Base-by-base conservation (phyloP, 2,329 filamentous ascomycete genomes). In the Sarocladium oryzae region DNA sequence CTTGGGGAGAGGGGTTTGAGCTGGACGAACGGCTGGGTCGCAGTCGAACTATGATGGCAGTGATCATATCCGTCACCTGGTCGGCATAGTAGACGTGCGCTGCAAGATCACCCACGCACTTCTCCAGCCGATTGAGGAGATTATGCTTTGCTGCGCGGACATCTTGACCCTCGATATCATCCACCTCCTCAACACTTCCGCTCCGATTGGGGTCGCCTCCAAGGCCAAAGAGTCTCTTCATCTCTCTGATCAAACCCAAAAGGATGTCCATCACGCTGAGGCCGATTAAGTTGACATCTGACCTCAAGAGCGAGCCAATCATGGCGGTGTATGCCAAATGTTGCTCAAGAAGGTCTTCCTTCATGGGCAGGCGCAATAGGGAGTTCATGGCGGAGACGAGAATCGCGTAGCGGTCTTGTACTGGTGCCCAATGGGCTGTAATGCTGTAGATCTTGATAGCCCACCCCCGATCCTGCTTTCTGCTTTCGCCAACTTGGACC, bases 61-160 rank as follows among this genome's bases (percentile, higher is more conserved):
- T 79, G 49, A 96, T 83, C 89, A 97, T 96, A 67, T 99, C 93
- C 1, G 88, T 84, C 51, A 97, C 89, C 67, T 99, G 93, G 60
- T 97, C 92, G 2, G 88, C 88, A 65, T 99, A 99, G 72, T 99
- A 99, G 28, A 96, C 85, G 63, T 99, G 93, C 1, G 89, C 96
- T 2, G 91, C 90, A 24, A 99, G 74, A 63, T 91, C 83, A n/a
- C 89, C 89, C 55, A 96, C 90, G 68, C 89, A 95, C 58, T 81
- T 77, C 64, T 93, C 85, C 15, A 97, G 77, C 28, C 84, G 80
- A 30, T 74, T 67, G 24, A 96, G 71, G 15, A 96, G 74, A 3
- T 68, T 63, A 9, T 60, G 63, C 48, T 65, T 63, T 4, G 46
- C 20, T 23, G 46, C 18, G 2, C 21, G 30, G 3, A 11, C 33